phyloP scores from a whole-genome alignment of 805 yeast genomes.

The Groenewaldozyma salmanticensis region DNA sequence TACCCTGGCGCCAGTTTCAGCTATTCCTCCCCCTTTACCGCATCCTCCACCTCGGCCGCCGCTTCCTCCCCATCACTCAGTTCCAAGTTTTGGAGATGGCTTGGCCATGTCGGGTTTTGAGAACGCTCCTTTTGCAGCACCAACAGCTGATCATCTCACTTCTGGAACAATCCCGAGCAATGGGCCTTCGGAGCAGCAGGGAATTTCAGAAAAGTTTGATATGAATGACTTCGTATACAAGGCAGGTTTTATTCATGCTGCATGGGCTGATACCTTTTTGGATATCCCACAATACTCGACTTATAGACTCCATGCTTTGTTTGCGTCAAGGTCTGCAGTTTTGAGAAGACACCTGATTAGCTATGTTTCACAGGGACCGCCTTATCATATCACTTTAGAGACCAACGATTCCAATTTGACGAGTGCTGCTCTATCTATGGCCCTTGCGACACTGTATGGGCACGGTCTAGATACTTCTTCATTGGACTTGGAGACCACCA shows the following conservation, averaged over 20 bases:
- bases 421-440: constrained; percentile 20
- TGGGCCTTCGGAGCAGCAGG: too few species aligned
- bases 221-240: constrained; percentile 22
- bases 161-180: too few species aligned
- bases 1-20: constrained; percentile 1
- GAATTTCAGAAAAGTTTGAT: too few species aligned
- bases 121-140: too few species aligned
- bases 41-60: constrained; percentile 7
- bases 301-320: constrained; percentile 25
- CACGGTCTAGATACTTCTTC: constrained; percentile 16
- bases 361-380: constrained; percentile 19
- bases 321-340: constrained; percentile 26
- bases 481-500: constrained; percentile 17
- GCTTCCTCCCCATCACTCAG: neutral
- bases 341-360: constrained; percentile 19
- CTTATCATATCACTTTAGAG: constrained; percentile 19
- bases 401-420: constrained; percentile 20
- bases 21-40: constrained; percentile 1
- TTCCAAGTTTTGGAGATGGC: neutral
- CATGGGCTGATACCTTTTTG: constrained; percentile 28
- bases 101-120: too few species aligned
- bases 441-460: constrained; percentile 27
- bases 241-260: constrained; percentile 26
- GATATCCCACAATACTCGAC: constrained; percentile 19
- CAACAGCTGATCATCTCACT: too few species aligned